Conservation (phyloP, 1,284 basidiomycete genomes). For the Heterobasidion irregulare region DNA sequence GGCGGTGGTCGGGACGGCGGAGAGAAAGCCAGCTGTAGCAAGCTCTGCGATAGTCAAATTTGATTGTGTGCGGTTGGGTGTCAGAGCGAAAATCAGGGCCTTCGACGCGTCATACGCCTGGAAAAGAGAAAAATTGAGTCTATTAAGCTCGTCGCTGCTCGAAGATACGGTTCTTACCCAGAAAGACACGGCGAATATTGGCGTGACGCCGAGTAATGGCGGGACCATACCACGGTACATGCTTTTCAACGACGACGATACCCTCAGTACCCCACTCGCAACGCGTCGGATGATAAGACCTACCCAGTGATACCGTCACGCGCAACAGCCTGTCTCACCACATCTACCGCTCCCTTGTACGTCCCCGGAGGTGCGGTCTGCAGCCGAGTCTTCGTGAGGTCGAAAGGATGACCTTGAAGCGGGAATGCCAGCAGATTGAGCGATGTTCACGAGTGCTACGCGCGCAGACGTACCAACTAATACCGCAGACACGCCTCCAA, state of each 20-base stretch:
- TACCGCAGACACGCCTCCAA: slow-evolving; percentile 83
- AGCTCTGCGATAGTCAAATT: slow-evolving; percentile 76
- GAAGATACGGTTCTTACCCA: slow-evolving; percentile 54
- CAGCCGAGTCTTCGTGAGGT: slow-evolving; percentile 92
- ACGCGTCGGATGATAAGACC: slow-evolving; percentile 13
- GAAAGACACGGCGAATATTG: slow-evolving; percentile 98
- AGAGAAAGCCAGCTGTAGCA: slow-evolving; percentile 90
- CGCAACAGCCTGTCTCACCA: slow-evolving; percentile 84
- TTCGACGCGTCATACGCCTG: slow-evolving; percentile 95
- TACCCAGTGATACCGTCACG: slow-evolving; percentile 88
- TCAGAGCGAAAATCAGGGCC: slow-evolving; percentile 69
- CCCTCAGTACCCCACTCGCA: not conserved
- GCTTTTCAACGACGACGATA: slow-evolving; percentile 28
- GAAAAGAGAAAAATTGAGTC: not conserved
- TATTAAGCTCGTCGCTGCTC: not conserved
- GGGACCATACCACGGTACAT: slow-evolving; percentile 97
- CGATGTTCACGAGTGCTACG: not conserved
- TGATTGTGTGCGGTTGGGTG: slow-evolving; percentile 60
- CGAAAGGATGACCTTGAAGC: slow-evolving; percentile 85
- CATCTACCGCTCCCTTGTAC: slow-evolving; percentile 92
- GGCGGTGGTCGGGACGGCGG: slow-evolving; percentile 88
- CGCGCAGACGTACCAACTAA: slow-evolving; percentile 58
- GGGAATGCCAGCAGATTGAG: not conserved
- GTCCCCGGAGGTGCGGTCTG: slow-evolving; percentile 89
- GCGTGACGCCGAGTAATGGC: slow-evolving; percentile 93